Conservation (phyloP, 495 filamentous ascomycete species). For the Penicillium turbatum region DNA sequence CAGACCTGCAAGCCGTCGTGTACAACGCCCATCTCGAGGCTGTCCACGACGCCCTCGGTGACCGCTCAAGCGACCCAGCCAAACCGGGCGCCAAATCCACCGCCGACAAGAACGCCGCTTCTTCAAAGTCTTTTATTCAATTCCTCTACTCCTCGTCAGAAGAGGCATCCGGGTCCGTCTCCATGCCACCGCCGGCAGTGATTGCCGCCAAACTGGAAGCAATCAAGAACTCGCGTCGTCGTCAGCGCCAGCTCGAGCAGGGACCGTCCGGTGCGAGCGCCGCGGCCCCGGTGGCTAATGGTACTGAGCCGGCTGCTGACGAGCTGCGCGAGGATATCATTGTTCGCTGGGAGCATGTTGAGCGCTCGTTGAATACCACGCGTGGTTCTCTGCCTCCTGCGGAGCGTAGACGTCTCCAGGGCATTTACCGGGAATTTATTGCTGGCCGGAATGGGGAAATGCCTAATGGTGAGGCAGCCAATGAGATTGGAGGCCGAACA, state of each 20-base stretch:
- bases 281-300: slow-evolving; percentile 26
- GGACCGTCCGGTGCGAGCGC: slow-evolving; percentile 30
- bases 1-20: slow-evolving; percentile 89
- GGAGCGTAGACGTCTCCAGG: slow-evolving; percentile 67
- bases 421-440: slow-evolving; percentile 90
- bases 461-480: slow-evolving; percentile 82
- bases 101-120: slow-evolving; percentile 28
- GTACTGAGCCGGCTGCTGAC: slow-evolving; percentile 22
- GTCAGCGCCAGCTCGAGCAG: slow-evolving; percentile 50
- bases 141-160: slow-evolving; percentile 72
- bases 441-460: slow-evolving; percentile 89
- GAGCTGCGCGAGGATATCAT: slow-evolving; percentile 63
- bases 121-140: slow-evolving; percentile 60
- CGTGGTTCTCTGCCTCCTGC: slow-evolving; percentile 73
- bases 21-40: slow-evolving; percentile 97
- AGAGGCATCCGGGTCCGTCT: slow-evolving; percentile 40
- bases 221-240: slow-evolving; percentile 63
- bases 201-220: slow-evolving; percentile 70
- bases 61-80: slow-evolving; percentile 41
- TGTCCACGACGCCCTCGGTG: slow-evolving; percentile 84
- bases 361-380: slow-evolving; percentile 70
- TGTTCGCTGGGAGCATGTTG: slow-evolving; percentile 82
- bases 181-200: slow-evolving; percentile 59
- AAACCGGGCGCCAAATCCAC: slow-evolving; percentile 36
- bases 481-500: slow-evolving; percentile 85